phyloP scores from a whole-genome alignment of 2,329 filamentous ascomycete species.

The Fusarium fracticaudum region DNA sequence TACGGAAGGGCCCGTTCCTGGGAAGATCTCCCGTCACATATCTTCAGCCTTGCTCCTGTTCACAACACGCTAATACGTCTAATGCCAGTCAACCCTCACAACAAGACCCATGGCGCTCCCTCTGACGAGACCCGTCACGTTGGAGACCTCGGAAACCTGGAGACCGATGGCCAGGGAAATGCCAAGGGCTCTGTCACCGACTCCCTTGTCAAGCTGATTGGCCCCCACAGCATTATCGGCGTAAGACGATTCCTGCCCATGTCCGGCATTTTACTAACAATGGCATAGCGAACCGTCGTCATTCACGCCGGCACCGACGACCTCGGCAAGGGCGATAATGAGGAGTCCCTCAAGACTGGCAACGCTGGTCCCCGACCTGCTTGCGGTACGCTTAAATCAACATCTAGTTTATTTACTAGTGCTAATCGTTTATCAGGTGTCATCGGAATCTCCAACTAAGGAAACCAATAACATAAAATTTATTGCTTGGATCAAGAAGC shows the following conservation, averaged over 20 bases:
- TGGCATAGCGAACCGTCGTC: slow-evolving; percentile 84
- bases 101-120: slow-evolving; percentile 92
- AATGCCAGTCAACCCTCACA: slow-evolving; percentile 86
- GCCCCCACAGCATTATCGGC: slow-evolving; percentile 92
- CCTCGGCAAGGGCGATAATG: slow-evolving; percentile 89
- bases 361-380: slow-evolving; percentile 94
- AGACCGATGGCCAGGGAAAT: slow-evolving; percentile 93
- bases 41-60: background rate
- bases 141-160: slow-evolving; percentile 96
- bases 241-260: slow-evolving; percentile 58
- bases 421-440: slow-evolving; percentile 65
- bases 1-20: background rate
- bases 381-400: slow-evolving; percentile 73
- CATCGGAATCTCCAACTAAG: slow-evolving; percentile 85
- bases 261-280: slow-evolving; percentile 1
- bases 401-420: background rate
- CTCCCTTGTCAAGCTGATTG: slow-evolving; percentile 92
- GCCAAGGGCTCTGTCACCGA: slow-evolving; percentile 83
- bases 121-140: slow-evolving; percentile 88
- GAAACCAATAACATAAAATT: slow-evolving; percentile 19
- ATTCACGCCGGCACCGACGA: slow-evolving; percentile 96
- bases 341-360: slow-evolving; percentile 98
- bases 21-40: background rate
- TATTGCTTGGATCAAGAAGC: slow-evolving; percentile 1
- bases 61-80: slow-evolving; percentile 15